These are phyloP conservation scores for Populus hybrid DNA, from an alignment of 441 rosid species.

Conservation along the genomic window DNA sequence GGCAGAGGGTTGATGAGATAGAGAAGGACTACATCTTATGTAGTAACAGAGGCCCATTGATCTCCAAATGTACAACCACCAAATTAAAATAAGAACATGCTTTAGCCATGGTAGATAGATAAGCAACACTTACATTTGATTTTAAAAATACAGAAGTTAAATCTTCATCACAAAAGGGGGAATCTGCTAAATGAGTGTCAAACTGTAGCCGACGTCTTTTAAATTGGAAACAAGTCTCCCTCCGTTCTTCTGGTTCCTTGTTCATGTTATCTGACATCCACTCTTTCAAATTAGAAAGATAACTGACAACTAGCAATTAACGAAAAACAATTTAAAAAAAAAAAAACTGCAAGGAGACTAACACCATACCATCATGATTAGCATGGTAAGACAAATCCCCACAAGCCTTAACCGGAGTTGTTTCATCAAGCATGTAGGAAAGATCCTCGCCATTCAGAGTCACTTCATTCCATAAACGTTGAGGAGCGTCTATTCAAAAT, in stretches of 20 bases:
- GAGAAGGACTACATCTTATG: background rate
- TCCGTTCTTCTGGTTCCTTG: constrained; percentile 44
- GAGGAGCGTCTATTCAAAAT: no score
- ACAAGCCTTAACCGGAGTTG: constrained; percentile 85
- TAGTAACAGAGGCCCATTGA: no score
- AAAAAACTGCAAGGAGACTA: background rate
- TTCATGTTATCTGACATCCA: constrained; percentile 39
- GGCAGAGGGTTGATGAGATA: background rate
- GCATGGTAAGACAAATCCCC: constrained; percentile 57
- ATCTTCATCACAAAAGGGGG: constrained; percentile 54
- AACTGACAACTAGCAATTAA: background rate
- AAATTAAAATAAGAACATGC: background rate
- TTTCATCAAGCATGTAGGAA: constrained; percentile 59
- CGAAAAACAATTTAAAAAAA: background rate
- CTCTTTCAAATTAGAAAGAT: constrained; percentile 12
- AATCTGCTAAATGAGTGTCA: constrained; percentile 45
- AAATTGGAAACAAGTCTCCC: constrained; percentile 48
- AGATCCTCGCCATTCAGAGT: no score
- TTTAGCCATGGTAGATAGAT: background rate
- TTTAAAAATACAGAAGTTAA: constrained; percentile 54
- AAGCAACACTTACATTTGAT: constrained; percentile 48
- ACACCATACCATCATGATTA: constrained; percentile 37
- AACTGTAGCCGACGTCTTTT: constrained; percentile 93
- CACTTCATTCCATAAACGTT: no score
- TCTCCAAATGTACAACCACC: background rate